These are phyloP conservation scores for Austroboletus niveus DNA, from an alignment of 1,284 basidiomycete species.

Conservation along the genomic window DNA sequence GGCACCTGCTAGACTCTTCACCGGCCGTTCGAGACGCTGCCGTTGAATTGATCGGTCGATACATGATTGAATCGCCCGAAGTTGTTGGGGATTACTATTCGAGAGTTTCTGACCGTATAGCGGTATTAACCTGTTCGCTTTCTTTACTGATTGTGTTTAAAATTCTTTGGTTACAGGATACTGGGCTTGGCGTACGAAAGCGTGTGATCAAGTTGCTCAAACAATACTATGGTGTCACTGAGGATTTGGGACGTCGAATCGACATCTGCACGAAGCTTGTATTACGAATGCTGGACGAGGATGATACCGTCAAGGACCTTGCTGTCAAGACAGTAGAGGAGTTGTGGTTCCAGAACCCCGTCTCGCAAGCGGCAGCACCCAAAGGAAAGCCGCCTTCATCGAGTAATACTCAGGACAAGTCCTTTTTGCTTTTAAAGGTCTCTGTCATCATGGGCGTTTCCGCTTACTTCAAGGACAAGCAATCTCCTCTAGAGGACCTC, in stretches of 20 bases:
- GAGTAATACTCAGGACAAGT: slow-evolving; percentile 45
- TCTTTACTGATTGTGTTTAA: neutral
- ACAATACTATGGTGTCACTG: slow-evolving; percentile 70
- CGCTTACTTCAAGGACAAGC: slow-evolving; percentile 76
- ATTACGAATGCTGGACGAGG: slow-evolving; percentile 85
- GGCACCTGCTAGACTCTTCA: slow-evolving; percentile 85
- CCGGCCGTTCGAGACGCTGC: slow-evolving; percentile 94
- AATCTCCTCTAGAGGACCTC: slow-evolving; percentile 82
- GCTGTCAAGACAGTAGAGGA: slow-evolving; percentile 88
- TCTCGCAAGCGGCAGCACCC: slow-evolving; percentile 30
- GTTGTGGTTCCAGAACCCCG: slow-evolving; percentile 71
- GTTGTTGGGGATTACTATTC: slow-evolving; percentile 85
- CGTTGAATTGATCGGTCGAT: slow-evolving; percentile 93
- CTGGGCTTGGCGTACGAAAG: slow-evolving; percentile 89
- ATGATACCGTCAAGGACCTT: slow-evolving; percentile 89
- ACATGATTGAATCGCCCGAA: slow-evolving; percentile 84
- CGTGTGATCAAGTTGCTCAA: slow-evolving; percentile 93
- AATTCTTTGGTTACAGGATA: slow-evolving; percentile 57
- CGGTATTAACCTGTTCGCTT: slow-evolving; percentile 48
- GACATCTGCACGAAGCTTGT: slow-evolving; percentile 87
- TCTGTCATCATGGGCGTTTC: slow-evolving; percentile 84
- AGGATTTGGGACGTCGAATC: slow-evolving; percentile 58
- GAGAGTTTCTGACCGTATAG: slow-evolving; percentile 83
- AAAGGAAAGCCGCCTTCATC: slow-evolving; percentile 36
- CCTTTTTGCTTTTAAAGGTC: slow-evolving; percentile 57